Evolutionary conservation across 331 rosid species (phyloP).

Genomic region (Quercus lobata): DNA sequence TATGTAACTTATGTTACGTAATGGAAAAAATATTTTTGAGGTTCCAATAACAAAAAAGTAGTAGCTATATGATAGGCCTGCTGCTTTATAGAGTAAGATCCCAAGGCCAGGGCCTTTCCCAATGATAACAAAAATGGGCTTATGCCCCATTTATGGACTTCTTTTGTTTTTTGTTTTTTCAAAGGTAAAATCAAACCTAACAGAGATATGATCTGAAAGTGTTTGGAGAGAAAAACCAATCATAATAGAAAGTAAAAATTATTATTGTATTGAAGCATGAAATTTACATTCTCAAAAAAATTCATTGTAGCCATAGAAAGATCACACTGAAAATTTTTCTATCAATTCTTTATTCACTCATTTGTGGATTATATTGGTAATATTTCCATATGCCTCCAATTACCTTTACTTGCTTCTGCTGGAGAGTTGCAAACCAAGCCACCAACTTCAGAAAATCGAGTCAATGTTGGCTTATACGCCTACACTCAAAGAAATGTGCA

Average conservation of each 20-base stretch:
- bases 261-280: neutral
- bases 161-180: too few relatives aligned
- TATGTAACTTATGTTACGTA: too few relatives aligned
- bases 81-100: too few relatives aligned
- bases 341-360: neutral
- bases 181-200: too few relatives aligned
- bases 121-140: too few relatives aligned
- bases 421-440: slow-evolving; percentile 84
- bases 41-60: too few relatives aligned
- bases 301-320: neutral
- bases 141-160: too few relatives aligned
- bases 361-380: neutral
- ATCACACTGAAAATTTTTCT: neutral
- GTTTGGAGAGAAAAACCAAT: neutral
- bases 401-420: slow-evolving; percentile 87
- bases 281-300: neutral
- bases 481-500: slow-evolving; percentile 25
- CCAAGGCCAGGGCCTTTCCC: too few relatives aligned
- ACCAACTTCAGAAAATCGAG: slow-evolving; percentile 65
- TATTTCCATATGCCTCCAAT: slow-evolving; percentile 5
- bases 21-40: too few relatives aligned
- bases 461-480: slow-evolving; percentile 80
- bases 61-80: too few relatives aligned
- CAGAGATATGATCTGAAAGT: neutral
- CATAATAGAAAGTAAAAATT: neutral